Evolutionary conservation across 2,329 filamentous ascomycete genomes (phyloP), one percentile per base, ranked within the genome.

Genomic region (Cercospora sp.): DNA sequence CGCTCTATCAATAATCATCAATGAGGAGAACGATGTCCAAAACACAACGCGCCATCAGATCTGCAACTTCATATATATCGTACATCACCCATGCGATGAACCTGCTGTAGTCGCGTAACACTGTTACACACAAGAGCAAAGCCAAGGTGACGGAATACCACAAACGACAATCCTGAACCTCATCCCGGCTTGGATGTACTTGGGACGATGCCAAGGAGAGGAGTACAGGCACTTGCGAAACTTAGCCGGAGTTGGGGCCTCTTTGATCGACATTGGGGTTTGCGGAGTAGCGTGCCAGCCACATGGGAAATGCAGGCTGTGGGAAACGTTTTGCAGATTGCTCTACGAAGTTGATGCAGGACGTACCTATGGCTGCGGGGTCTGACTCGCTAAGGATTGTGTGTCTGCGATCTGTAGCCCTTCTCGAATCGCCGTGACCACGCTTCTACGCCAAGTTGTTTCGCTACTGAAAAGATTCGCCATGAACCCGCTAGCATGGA

Each of bases 111-210:
- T 23, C 18, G 13, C 2, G 20, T 51, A 10, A 58, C 28, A 45
- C 20, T 58, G 42, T 39, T 55, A 45, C 60, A 20, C 60, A 20
- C 59, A 66, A 66, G 65, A 58, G 18, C 6, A 7, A 8, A 57
- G 65, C 65, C 65, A 67, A 67, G 65, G 18, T 20, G 51, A 63
- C 65, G 65, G 65, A 12, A 63, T 67, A 45, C 60, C 65, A 33
- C 12, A 45, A 45, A 39, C 33, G 60, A 63, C 62, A 64, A 58
- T 39, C 48, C 62, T 58, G 28, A 18, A 20, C 33, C n/a, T 51
- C 33, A 45, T 62, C 31, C 42, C 30, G 64, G 26, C 64, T 66
- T 66, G 64, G 64, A 23, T 31, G n/a, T 53, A 23, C 26, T 53
- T 65, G 48, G 36, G 36, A 33, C 12, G 30, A 26, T 63, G 60